Evolutionary conservation across 2,329 filamentous ascomycete genomes (phyloP).

Genomic region (Chrysoporthe austroafricana): DNA sequence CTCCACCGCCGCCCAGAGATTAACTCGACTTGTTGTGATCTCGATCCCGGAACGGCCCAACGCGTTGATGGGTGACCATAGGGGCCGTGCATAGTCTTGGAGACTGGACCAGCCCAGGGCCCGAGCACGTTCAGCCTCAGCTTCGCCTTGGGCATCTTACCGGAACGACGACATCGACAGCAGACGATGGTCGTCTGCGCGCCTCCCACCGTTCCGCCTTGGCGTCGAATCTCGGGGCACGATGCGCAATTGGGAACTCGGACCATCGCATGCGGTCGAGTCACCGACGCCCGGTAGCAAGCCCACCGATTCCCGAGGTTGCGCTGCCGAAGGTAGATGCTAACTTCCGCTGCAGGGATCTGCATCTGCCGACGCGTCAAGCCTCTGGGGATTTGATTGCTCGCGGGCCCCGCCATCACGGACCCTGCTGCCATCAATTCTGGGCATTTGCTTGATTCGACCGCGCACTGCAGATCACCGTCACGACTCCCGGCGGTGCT

Average conservation of each 20-base stretch:
- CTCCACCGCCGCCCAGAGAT: background rate
- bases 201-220: background rate
- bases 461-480: background rate
- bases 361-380: background rate
- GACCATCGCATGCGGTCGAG: conserved; percentile 1
- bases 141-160: background rate
- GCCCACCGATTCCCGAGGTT: conserved; percentile 17
- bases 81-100: background rate
- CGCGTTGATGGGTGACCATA: background rate
- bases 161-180: background rate
- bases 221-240: conserved; percentile 4
- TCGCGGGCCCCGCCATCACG: background rate
- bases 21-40: background rate
- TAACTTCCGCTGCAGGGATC: background rate
- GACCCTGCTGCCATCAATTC: background rate
- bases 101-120: background rate
- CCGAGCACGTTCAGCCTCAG: background rate
- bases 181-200: background rate
- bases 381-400: background rate
- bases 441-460: background rate
- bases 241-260: background rate
- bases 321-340: background rate
- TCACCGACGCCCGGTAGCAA: conserved; percentile 10
- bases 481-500: background rate
- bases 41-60: background rate